These are phyloP conservation scores for Dothidotthia symphoricarpi DNA, from an alignment of 2,329 filamentous ascomycete species.

Conservation along the genomic window DNA sequence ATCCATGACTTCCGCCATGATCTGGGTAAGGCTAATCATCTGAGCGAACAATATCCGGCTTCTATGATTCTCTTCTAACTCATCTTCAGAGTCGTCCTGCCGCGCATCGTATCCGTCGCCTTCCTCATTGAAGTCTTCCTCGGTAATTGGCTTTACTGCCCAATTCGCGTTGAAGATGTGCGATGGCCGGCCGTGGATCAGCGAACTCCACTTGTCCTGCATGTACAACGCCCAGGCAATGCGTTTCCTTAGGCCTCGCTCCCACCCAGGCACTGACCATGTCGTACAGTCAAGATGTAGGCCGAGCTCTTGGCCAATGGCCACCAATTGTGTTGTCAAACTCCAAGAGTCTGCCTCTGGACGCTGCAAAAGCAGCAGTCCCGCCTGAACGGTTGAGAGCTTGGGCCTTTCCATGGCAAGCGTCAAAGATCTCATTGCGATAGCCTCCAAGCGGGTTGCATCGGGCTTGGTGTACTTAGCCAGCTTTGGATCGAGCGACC, in stretches of 20 bases:
- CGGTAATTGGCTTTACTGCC: conserved; percentile 67
- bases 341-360: conserved; percentile 79
- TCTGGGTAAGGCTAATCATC: conserved; percentile 72
- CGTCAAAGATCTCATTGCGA: conserved; percentile 70
- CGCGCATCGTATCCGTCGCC: conserved; percentile 53
- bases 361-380: conserved; percentile 70
- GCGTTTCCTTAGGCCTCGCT: conserved; percentile 78
- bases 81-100: conserved; percentile 53
- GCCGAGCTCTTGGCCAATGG: conserved; percentile 81
- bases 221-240: conserved; percentile 90
- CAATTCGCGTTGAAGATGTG: conserved; percentile 71
- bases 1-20: conserved; percentile 76
- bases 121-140: conserved; percentile 71
- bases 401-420: conserved; percentile 81
- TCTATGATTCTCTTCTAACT: conserved; percentile 60
- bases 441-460: conserved; percentile 67
- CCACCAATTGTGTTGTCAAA: conserved; percentile 81
- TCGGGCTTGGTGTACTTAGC: conserved; percentile 66
- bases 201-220: conserved; percentile 89
- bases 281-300: conserved; percentile 81
- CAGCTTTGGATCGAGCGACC: conserved; percentile 70
- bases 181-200: conserved; percentile 81
- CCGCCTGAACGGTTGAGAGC: conserved; percentile 75
- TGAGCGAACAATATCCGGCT: conserved; percentile 71
- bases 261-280: conserved; percentile 88